Percentiles rank a stretch among this genome's conserved stretches.
Evolutionary conservation across 257 asterid species (phyloP).

Genomic region (Solanum virginianum): DNA sequence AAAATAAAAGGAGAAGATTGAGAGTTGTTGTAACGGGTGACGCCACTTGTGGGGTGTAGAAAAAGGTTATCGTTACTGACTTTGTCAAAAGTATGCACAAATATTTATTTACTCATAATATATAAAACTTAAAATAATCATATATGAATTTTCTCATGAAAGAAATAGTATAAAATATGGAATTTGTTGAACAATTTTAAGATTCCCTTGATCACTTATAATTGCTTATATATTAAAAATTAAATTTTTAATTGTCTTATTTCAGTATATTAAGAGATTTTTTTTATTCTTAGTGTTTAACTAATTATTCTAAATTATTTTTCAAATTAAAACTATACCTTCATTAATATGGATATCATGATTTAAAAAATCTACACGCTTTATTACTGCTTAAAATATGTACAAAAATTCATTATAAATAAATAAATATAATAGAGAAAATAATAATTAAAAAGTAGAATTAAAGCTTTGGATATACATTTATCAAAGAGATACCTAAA

Average conservation of each 20-base stretch:
- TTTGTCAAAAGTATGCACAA: conserved; percentile 13
- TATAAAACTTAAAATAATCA: background rate
- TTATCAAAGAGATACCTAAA: background rate
- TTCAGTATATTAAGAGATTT: background rate
- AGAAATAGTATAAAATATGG: background rate
- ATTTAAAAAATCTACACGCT: background rate
- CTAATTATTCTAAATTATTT: background rate
- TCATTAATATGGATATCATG: background rate
- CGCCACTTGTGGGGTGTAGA: background rate
- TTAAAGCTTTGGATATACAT: background rate
- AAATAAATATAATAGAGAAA: background rate
- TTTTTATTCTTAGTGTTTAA: background rate
- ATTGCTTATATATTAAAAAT: background rate
- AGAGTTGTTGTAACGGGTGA: conserved; percentile 4
- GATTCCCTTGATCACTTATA: background rate
- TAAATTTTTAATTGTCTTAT: background rate
- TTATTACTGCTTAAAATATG: background rate
- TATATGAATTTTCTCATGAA: background rate
- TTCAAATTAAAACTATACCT: background rate
- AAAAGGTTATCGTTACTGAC: conserved; percentile 26
- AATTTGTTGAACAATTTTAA: background rate
- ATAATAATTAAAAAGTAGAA: background rate
- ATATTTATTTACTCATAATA: too few species aligned
- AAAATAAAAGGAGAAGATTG: background rate
- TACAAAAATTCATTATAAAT: background rate